Base-by-base conservation (phyloP, 495 filamentous ascomycete genomes). In the Tricharina praecox region DNA sequence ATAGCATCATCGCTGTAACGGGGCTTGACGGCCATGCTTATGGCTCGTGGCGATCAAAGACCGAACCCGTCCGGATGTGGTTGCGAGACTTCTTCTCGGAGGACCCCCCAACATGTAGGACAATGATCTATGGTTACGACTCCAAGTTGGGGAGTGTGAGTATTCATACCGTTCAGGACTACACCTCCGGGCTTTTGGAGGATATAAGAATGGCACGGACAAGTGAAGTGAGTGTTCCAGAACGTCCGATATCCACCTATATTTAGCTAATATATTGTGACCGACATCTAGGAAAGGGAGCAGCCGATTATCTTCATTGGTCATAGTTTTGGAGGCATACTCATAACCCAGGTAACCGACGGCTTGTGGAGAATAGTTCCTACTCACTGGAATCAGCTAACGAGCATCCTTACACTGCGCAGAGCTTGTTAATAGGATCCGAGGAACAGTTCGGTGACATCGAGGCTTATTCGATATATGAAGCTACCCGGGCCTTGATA, bases 311-410 rank as follows among this genome's bases (percentile, higher is more conserved):
- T 50, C 3, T 50, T 53, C 15, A 50, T 53, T 16, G 30, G 39
- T 3, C 47, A 53, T 34, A 39, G 33, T 32, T 46, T 46, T 37
- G 51, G 51, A 19, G 48, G 47, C 3, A 26, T 53, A 10, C 23
- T 52, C 15, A 32, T 48, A 3, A 23, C 49, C 7, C 49, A 54
- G 32, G 49, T 54, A 23, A 51, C 49, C 26, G 28, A 32, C 28
- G 28, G 28, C 28, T 32, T 5, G 13, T 13, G 13, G 5, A 32
- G 13, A 32, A 5, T 13, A 13, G 28, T 13, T 32, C 28, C 5
- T 32, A 32, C n/a, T n/a, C n/a, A n/a, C n/a, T n/a, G n/a, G n/a
- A 13, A 32, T 13, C 28, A 32, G 20, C 39, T 39, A 39, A 21
- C 23, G 21, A 18, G 19, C 20, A 40, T 1, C 23, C 23, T 19